Evolutionary conservation across 768 basidiomycete genomes (phyloP).

Genomic region (Zangia roseola): DNA sequence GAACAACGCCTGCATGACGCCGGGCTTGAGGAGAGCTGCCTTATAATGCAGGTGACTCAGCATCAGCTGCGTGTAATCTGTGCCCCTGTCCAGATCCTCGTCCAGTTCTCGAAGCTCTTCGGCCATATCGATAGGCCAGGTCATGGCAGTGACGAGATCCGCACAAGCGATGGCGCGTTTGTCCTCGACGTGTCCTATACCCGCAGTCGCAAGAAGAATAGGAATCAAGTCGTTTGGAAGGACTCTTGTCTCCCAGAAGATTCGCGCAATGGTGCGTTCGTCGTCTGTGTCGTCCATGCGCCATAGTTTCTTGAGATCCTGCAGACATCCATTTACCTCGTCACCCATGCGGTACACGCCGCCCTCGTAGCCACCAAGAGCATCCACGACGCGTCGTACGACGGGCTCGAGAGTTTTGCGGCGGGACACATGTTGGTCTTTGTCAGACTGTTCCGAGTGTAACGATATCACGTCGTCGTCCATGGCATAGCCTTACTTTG

Average conservation of each 20-base stretch:
- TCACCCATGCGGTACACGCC: conserved; percentile 75
- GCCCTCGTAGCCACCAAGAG: conserved; percentile 73
- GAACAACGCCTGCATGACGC: conserved; percentile 69
- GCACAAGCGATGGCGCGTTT: conserved; percentile 79
- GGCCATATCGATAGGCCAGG: conserved; percentile 97
- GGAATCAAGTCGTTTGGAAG: conserved; percentile 86
- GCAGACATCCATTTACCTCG: conserved; percentile 79
- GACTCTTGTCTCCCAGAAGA: conserved; percentile 87
- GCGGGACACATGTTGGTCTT: conserved; percentile 36
- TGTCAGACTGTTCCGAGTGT: conserved; percentile 27
- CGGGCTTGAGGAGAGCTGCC: conserved; percentile 60
- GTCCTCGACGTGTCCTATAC: conserved; percentile 75
- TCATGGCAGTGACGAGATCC: conserved; percentile 95
- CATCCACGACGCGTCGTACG: conserved; percentile 73
- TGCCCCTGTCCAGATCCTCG: conserved; percentile 72
- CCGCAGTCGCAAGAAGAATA: conserved; percentile 78
- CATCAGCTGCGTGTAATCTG: conserved; percentile 86
- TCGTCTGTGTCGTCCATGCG: conserved; percentile 96
- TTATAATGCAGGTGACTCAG: conserved; percentile 89
- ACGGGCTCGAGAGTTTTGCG: conserved; percentile 64
- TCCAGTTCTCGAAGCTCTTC: conserved; percentile 91
- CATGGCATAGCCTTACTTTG: conserved; percentile 13
- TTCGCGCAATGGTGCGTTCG: conserved; percentile 90
- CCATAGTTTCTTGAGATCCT: conserved; percentile 95
- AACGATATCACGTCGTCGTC: conserved; percentile 36